phyloP scores from a whole-genome alignment of 2,329 filamentous ascomycete genomes.

The Xylaria sp. region DNA sequence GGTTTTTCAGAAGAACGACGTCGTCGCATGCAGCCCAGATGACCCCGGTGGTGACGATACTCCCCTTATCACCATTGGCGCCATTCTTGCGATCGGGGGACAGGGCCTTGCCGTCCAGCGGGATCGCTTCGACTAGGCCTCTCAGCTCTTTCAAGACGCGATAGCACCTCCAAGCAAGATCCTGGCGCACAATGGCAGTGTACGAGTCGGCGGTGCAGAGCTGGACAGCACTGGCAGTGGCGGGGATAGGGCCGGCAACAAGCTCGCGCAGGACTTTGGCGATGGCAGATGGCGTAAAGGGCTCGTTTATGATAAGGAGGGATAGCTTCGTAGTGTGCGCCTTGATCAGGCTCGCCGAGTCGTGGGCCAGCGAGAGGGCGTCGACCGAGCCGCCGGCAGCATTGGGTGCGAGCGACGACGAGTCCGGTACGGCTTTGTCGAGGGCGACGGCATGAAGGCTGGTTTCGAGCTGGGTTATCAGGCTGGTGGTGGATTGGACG shows the following conservation, averaged over 20 bases:
- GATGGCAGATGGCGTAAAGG: slow-evolving; percentile 84
- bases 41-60: slow-evolving; percentile 75
- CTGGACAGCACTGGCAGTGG: slow-evolving; percentile 76
- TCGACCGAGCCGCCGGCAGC: slow-evolving; percentile 53
- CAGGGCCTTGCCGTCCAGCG: slow-evolving; percentile 66
- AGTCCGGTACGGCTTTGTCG: slow-evolving; percentile 9
- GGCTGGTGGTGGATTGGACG: slow-evolving; percentile 44
- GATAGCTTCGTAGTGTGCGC: slow-evolving; percentile 90
- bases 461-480: slow-evolving; percentile 26
- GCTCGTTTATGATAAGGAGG: slow-evolving; percentile 85
- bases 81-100: slow-evolving; percentile 60
- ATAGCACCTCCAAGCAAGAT: slow-evolving; percentile 70
- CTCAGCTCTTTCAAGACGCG: slow-evolving; percentile 72
- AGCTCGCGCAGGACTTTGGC: slow-evolving; percentile 76
- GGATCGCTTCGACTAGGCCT: slow-evolving; percentile 69
- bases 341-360: slow-evolving; percentile 77
- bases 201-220: slow-evolving; percentile 71
- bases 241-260: slow-evolving; percentile 78
- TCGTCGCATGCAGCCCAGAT: slow-evolving; percentile 88
- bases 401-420: slow-evolving; percentile 19
- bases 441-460: slow-evolving; percentile 16
- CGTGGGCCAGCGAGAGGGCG: slow-evolving; percentile 75
- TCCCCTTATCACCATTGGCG: slow-evolving; percentile 59
- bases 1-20: slow-evolving; percentile 69
- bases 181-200: slow-evolving; percentile 70